Evolutionary conservation across 371 early-diverging fungal species (phyloP).

Genomic region (Saksenaea vasiformis): DNA sequence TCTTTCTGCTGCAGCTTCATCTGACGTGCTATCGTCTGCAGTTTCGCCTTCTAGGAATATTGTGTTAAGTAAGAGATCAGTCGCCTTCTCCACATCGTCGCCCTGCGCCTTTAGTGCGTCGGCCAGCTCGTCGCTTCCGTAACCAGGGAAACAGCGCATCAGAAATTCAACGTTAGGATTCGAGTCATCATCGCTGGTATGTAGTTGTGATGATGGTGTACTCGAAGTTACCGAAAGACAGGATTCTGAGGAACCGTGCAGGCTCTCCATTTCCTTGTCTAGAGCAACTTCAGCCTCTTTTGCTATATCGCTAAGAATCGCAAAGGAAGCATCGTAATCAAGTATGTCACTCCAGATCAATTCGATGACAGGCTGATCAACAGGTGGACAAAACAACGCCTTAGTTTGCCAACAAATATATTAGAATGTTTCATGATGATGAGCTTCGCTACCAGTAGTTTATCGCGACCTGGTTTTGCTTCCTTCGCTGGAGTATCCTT

Average conservation of each 20-base stretch:
- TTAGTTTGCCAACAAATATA: neutral
- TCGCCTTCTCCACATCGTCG: slow-evolving; percentile 41
- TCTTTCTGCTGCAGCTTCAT: neutral
- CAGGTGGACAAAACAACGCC: slow-evolving; percentile 25
- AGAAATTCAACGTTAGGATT: slow-evolving; percentile 29
- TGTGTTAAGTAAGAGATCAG: slow-evolving; percentile 34
- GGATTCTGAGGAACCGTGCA: neutral
- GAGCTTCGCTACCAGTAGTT: slow-evolving; percentile 10
- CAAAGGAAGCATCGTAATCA: slow-evolving; percentile 10
- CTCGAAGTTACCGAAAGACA: neutral
- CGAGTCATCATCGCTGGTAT: slow-evolving; percentile 8
- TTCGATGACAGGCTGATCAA: slow-evolving; percentile 19
- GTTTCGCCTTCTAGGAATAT: slow-evolving; percentile 21
- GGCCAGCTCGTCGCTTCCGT: slow-evolving; percentile 15
- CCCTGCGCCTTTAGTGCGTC: slow-evolving; percentile 20
- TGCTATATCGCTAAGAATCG: slow-evolving; percentile 20
- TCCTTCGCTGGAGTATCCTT: neutral
- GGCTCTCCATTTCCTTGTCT: neutral
- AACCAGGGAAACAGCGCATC: slow-evolving; percentile 36
- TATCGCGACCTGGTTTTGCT: neutral
- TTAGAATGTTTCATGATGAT: neutral
- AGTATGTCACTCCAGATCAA: slow-evolving; percentile 22
- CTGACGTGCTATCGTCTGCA: neutral
- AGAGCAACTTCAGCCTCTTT: slow-evolving; percentile 10
- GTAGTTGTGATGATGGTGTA: neutral